Percentiles rank a stretch among this genome's conserved stretches.
phyloP scores from a whole-genome alignment of 257 asterid genomes.

The Phtheirospermum japonicum region DNA sequence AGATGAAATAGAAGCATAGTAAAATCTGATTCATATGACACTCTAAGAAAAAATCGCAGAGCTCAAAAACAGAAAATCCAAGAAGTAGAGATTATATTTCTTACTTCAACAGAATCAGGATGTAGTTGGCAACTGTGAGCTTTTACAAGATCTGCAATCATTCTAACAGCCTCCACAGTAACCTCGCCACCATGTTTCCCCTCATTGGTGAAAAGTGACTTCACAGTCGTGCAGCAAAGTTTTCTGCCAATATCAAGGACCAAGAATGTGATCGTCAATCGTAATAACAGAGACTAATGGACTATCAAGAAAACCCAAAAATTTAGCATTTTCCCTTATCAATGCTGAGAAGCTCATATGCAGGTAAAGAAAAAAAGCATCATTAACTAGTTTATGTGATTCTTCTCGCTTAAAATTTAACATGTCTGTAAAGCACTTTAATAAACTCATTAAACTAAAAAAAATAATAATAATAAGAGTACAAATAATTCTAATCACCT shows the following conservation, averaged over 20 bases:
- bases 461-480: neutral
- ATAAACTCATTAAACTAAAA: neutral
- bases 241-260: constrained; percentile 49
- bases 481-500: constrained; percentile 46
- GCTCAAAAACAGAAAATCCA: constrained; percentile 15
- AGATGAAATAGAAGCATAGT: constrained; percentile 2
- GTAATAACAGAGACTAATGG: constrained; percentile 6
- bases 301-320: neutral
- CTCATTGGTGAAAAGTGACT: constrained; percentile 73
- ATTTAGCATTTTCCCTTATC: constrained; percentile 6
- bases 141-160: constrained; percentile 86
- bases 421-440: too few relatives aligned
- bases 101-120: constrained; percentile 92
- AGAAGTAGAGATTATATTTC: neutral
- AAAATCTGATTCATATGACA: neutral
- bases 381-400: too few relatives aligned
- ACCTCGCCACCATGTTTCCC: constrained; percentile 98
- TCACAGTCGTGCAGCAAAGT: constrained; percentile 58
- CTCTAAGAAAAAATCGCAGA: constrained; percentile 1
- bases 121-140: constrained; percentile 69
- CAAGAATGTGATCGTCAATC: constrained; percentile 9
- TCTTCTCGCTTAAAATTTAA: too few relatives aligned
- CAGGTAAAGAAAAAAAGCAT: constrained; percentile 1
- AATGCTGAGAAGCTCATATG: constrained; percentile 7
- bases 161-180: constrained; percentile 84